Percentiles rank a stretch among this genome's conserved stretches.
Conservation (phyloP, 306 rosid species). For the Trifolium fragiferum region DNA sequence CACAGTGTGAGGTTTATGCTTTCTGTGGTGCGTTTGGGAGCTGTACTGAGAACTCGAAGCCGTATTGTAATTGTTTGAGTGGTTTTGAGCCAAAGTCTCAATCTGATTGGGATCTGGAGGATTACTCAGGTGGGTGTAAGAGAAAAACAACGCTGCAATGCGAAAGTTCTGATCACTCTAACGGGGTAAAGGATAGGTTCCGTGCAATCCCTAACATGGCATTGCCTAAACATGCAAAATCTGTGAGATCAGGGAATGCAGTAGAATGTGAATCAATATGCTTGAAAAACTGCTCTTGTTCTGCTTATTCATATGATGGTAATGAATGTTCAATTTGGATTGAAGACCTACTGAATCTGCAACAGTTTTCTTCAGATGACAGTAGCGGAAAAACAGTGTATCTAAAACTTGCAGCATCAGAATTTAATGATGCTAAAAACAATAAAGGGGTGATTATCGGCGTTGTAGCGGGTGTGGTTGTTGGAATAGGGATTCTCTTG, state of each 20-base stretch:
- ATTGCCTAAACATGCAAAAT: slow-evolving; percentile 29
- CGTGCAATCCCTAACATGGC: slow-evolving; percentile 19
- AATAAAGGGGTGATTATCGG: slow-evolving; percentile 41
- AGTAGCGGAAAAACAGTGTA: slow-evolving; percentile 46
- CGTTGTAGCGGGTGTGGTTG: slow-evolving; percentile 42
- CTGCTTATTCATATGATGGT: slow-evolving; percentile 49
- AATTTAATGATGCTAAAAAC: slow-evolving; percentile 39
- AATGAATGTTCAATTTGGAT: slow-evolving; percentile 54
- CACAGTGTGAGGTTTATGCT: slow-evolving; percentile 54
- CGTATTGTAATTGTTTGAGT: slow-evolving; percentile 54
- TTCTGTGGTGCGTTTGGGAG: slow-evolving; percentile 61
- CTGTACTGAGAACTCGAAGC: slow-evolving; percentile 47
- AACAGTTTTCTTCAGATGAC: slow-evolving; percentile 50
- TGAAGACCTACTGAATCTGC: slow-evolving; percentile 45
- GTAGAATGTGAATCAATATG: slow-evolving; percentile 53
- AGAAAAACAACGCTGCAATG: slow-evolving; percentile 54
- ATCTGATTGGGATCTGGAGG: slow-evolving; percentile 51
- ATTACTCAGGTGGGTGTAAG: slow-evolving; percentile 59
- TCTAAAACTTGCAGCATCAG: slow-evolving; percentile 64
- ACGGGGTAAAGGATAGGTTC: slow-evolving; percentile 31
- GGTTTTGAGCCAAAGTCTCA: slow-evolving; percentile 50
- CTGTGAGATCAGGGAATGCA: slow-evolving; percentile 20
- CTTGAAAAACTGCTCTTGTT: slow-evolving; percentile 49
- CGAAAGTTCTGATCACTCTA: neutral
- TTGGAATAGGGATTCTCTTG: slow-evolving; percentile 38